Evolutionary conservation across 2,329 filamentous ascomycete genomes (phyloP), one percentile per base, ranked within the genome.

Genomic region (Xylaria sp.): DNA sequence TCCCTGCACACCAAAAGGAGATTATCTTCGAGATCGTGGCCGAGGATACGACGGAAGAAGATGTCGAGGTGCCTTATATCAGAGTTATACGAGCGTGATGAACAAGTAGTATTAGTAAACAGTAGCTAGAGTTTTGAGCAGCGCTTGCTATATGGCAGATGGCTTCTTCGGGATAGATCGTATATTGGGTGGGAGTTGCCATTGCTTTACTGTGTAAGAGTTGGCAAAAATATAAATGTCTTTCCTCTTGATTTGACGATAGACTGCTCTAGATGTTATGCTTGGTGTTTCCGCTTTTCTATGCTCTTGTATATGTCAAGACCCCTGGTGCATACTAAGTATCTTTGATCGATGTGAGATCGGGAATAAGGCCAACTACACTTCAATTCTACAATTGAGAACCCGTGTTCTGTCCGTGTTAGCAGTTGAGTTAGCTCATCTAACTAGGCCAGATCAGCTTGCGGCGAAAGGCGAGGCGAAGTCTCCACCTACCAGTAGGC

Each of bases 61-160:
- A 99, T 80, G 95, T 98, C 1, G 96, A 99, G 83, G 92, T 98
- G 74, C 96, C 96, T 3, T 98, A 97, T 80, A 93, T 98, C 77
- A 97, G 95, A 90, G 90, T 97, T 90, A 90, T 97, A 73, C 95
- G 91, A 84, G 83, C 94, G 73, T 78, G 82, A 74, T 82, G 78
- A 68, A 41, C 23, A 51, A 58, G 63, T 37, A 46, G 46, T 18
- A 37, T 54, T 20, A 28, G 55, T 28, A 68, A 57, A 15, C 13
- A 56, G 32, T 37, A 41, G 52, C 37, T 67, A 67, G 63, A 70
- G 9, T 37, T 44, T 52, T 56, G 63, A 28, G 67, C 39, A 54
- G 34, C 25, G 25, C 25, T 66, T 54, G 32, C 60, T n/a, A 5
- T 52, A 12, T 25, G 25, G 41, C 41, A 37, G 48, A 50, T 41